Conservation (phyloP, 2,329 filamentous ascomycete species). For the Fusarium sp. region DNA sequence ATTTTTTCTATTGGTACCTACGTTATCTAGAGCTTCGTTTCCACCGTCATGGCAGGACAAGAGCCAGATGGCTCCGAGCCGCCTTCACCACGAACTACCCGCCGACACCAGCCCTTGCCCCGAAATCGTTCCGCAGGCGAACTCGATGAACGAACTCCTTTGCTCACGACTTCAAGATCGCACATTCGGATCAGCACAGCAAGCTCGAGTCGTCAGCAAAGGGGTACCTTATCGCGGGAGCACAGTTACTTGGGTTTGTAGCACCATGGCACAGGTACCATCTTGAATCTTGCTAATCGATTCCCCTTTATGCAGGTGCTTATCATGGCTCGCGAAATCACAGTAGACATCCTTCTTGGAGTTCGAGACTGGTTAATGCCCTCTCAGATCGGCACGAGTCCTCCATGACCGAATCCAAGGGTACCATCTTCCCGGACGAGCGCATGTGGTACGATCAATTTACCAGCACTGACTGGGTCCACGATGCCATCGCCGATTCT, state of each 20-base stretch:
- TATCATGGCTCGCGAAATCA: slow-evolving; percentile 61
- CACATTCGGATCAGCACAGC: slow-evolving; percentile 56
- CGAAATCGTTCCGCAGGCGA: slow-evolving; percentile 48
- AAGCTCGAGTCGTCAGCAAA: slow-evolving; percentile 45
- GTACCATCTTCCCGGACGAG: slow-evolving; percentile 79
- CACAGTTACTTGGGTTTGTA: slow-evolving; percentile 59
- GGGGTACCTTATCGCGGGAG: slow-evolving; percentile 51
- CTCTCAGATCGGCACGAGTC: slow-evolving; percentile 69
- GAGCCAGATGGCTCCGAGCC: slow-evolving; percentile 50
- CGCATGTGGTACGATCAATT: slow-evolving; percentile 99
- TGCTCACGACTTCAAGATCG: slow-evolving; percentile 56
- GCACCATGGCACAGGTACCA: neutral
- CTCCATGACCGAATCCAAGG: slow-evolving; percentile 70
- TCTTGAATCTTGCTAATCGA: slow-evolving; percentile 18
- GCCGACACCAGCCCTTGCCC: slow-evolving; percentile 45
- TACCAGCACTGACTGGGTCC: slow-evolving; percentile 97
- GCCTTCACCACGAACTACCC: slow-evolving; percentile 50
- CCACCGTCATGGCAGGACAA: slow-evolving; percentile 49
- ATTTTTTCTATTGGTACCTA: neutral
- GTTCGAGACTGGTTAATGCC: slow-evolving; percentile 71
- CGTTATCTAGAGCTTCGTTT: slow-evolving; percentile 2
- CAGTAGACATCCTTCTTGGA: slow-evolving; percentile 69
- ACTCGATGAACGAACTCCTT: slow-evolving; percentile 59
- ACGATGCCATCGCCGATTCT: slow-evolving; percentile 95
- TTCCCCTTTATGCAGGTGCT: slow-evolving; percentile 49